phyloP scores from a whole-genome alignment of 2,329 filamentous ascomycete species.

The Apiospora phragmitis region DNA sequence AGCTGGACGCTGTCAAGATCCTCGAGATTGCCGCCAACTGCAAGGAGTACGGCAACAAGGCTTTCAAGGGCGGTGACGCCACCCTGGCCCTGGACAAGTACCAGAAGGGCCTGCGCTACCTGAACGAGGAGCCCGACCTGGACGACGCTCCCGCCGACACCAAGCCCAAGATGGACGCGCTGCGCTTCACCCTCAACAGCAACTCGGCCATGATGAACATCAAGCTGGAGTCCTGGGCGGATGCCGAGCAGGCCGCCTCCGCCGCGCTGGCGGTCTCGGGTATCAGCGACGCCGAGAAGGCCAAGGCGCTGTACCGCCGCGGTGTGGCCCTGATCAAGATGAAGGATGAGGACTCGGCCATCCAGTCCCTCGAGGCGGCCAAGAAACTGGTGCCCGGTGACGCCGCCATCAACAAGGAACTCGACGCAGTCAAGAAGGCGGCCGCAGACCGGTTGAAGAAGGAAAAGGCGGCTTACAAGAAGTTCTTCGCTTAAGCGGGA shows the following conservation, averaged over 20 bases:
- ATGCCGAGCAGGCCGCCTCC: conserved; percentile 69
- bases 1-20: conserved; percentile 65
- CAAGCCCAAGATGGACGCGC: conserved; percentile 64
- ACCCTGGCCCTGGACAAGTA: conserved; percentile 82
- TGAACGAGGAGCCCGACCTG: conserved; percentile 66
- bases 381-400: conserved; percentile 75
- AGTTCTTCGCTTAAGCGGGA: conserved; percentile 70
- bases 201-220: conserved; percentile 85
- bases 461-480: conserved; percentile 91
- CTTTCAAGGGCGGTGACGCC: conserved; percentile 80
- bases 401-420: conserved; percentile 71
- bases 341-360: conserved; percentile 82
- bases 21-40: conserved; percentile 79
- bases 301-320: conserved; percentile 85
- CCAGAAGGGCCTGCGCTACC: conserved; percentile 70
- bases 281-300: conserved; percentile 74
- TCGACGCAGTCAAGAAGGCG: conserved; percentile 75
- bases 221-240: conserved; percentile 73
- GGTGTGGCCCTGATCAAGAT: conserved; percentile 72
- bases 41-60: conserved; percentile 90
- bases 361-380: conserved; percentile 75
- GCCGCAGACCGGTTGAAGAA: conserved; percentile 74
- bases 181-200: conserved; percentile 84
- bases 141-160: conserved; percentile 70
- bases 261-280: conserved; percentile 69